Conservation (phyloP, 192 early-diverging fungal genomes). For the Entomortierella parvispora region DNA sequence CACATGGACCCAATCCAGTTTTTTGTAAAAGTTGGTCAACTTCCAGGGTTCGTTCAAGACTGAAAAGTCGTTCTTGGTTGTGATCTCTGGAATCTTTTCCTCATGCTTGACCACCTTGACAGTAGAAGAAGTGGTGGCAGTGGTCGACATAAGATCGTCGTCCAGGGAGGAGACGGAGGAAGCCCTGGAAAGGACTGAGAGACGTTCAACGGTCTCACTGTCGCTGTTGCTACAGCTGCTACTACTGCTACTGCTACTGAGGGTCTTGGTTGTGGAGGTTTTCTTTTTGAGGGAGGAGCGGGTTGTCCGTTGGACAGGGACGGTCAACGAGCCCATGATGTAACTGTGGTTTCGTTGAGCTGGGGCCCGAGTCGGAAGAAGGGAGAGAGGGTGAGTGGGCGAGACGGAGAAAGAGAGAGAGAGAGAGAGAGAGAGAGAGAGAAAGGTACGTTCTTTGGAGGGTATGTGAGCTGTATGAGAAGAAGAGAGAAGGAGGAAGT, state of each 20-base stretch:
- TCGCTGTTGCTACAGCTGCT: background rate
- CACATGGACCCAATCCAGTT: conserved; percentile 75
- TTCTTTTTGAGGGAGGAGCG: conserved; percentile 4
- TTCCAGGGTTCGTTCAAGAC: conserved; percentile 51
- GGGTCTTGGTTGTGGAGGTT: background rate
- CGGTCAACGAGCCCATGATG: conserved; percentile 10
- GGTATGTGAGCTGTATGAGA: background rate
- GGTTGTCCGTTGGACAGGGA: conserved; percentile 10
- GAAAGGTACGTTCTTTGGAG: background rate
- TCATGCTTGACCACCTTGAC: conserved; percentile 24
- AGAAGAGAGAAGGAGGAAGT: background rate
- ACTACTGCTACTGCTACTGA: background rate
- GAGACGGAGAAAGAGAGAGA: too few species aligned
- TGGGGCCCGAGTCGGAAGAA: background rate
- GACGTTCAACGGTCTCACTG: conserved; percentile 4
- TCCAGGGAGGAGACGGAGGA: background rate
- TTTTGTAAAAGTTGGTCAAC: conserved; percentile 55
- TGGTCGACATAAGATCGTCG: background rate
- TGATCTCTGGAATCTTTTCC: conserved; percentile 33
- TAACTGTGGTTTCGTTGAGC: background rate
- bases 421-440: background rate
- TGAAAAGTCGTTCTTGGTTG: conserved; percentile 34
- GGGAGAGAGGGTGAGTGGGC: background rate
- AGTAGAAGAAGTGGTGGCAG: background rate
- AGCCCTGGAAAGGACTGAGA: conserved; percentile 10